phyloP scores from a whole-genome alignment of 352 stramenopile species.

The Globisporangium nodosum region DNA sequence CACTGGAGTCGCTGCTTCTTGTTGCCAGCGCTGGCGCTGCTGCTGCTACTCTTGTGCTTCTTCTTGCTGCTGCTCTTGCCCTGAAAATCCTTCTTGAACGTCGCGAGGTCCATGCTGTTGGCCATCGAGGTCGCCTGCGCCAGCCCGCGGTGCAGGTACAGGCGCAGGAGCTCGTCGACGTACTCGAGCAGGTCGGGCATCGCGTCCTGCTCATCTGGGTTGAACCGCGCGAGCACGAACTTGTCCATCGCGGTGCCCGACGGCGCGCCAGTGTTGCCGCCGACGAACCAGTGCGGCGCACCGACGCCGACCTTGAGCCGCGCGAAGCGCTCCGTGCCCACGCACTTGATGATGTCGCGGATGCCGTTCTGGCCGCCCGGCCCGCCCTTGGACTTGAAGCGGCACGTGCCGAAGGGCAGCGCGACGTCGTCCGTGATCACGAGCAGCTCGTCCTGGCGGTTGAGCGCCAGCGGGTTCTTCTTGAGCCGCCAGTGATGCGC shows the following conservation, averaged over 20 bases:
- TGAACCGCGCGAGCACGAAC: conserved; percentile 74
- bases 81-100: conserved; percentile 39
- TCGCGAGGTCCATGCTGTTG: conserved; percentile 72
- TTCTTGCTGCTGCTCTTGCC: background rate
- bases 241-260: conserved; percentile 81
- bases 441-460: conserved; percentile 81
- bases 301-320: conserved; percentile 79
- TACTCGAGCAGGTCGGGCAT: conserved; percentile 59
- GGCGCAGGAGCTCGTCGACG: conserved; percentile 65
- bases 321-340: conserved; percentile 75
- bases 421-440: conserved; percentile 79
- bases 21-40: background rate
- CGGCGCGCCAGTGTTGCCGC: conserved; percentile 55
- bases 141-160: conserved; percentile 79
- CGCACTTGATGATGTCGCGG: conserved; percentile 81
- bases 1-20: conserved; percentile 3
- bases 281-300: conserved; percentile 70
- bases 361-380: conserved; percentile 80
- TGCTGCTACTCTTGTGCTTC: conserved; percentile 17
- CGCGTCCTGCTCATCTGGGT: conserved; percentile 71
- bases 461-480: conserved; percentile 73
- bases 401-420: conserved; percentile 74
- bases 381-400: conserved; percentile 76
- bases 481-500: conserved; percentile 78
- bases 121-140: conserved; percentile 60